Base-by-base conservation (phyloP, 108 stramenopile species). In the Pseudonitzschia pungens region DNA sequence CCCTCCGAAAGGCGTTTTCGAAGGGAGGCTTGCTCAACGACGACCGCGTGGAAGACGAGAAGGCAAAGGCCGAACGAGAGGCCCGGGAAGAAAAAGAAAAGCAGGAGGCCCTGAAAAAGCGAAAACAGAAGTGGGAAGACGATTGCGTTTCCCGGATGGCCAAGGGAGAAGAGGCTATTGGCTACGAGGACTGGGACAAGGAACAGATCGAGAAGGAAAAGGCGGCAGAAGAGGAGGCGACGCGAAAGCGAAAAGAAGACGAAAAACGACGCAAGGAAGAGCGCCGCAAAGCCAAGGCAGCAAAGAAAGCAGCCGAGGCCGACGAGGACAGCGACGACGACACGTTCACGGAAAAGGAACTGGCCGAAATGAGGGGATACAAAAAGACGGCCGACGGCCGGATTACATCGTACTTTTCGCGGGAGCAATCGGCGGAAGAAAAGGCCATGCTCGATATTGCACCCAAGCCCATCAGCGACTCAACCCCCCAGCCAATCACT, bases 371-470 rank as follows among this genome's bases (percentile, higher is more conserved):
- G 58, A 73, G 94, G 21, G 98, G 98, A 14, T 99, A 99, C 92
- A 97, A 97, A 77, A 96, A 88, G 73, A 93, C 92, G 21, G 75
- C 80, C n/a, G 96, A 99, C 78, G 98, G 98, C 33, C 76, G 92
- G 65, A 84, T 84, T 73, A 99, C 98, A 14, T 94, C 92, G 41
- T 99, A 96, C 74, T 99, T 99, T 78, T 94, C 92, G 29, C 77
- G 94, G 55, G 97, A 97, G 74, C 89, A 95, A 57, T 90, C 95
- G 22, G 94, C 88, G 24, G 83, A 92, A 42, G 94, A 92, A 65
- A 96, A 88, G 84, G 60, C 60, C 29, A 67, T 80, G 52, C 72
- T 92, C 51, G 89, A 96, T 68, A 97, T 96, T 62, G 86, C 93
- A 21, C 97, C 98, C 27, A 92, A 96, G 71, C 42, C 68, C 27